Evolutionary conservation across 2,329 filamentous ascomycete species (phyloP), one percentile per base, ranked within the genome.

Genomic region (Corynespora cassiicola): DNA sequence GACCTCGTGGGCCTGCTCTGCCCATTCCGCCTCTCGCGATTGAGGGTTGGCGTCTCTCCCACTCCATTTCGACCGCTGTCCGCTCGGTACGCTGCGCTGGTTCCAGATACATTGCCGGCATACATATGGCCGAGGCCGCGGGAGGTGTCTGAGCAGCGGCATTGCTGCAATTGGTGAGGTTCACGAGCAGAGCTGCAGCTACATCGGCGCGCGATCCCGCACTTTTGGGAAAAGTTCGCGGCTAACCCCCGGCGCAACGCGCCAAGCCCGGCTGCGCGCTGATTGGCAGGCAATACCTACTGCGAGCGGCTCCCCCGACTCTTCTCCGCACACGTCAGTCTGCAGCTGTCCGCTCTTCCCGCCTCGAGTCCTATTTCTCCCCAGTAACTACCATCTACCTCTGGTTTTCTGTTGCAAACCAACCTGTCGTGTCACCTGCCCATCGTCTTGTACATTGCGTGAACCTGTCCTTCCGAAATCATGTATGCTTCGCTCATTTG

Each of bases 401-500:
- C 12, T n/a, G n/a, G n/a, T n/a, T n/a, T n/a, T n/a, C n/a, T n/a
- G n/a, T n/a, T n/a, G n/a, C n/a, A n/a, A n/a, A n/a, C n/a, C n/a
- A n/a, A n/a, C 20, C 7, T 7, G 6, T 6, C 4, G 9, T 20
- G 10, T 24, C n/a, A 25, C 20, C 9, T 9, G 4, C 9, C 11
- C 7, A 19, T 6, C 19, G 5, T 9, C 14, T 31, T 12, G n/a
- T 14, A 15, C 20, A 4, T 22, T 15, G 22, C 26, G 22, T 17
- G 5, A 14, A 31, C 17, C 14, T 27, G 6, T 35, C 28, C 27
- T 26, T 11, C 23, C 17, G 7, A 11, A 43, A 45, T 36, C 34
- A 75, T 79, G 66, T 78, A 78, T 58, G 76, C 79, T 15, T 73
- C 75, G 45, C 66, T 86, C 10, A 78, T 75, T 5, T 82, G 76